These are phyloP conservation scores for Phlebiopsis gigantea DNA, from an alignment of 768 basidiomycete species.

Conservation along the genomic window DNA sequence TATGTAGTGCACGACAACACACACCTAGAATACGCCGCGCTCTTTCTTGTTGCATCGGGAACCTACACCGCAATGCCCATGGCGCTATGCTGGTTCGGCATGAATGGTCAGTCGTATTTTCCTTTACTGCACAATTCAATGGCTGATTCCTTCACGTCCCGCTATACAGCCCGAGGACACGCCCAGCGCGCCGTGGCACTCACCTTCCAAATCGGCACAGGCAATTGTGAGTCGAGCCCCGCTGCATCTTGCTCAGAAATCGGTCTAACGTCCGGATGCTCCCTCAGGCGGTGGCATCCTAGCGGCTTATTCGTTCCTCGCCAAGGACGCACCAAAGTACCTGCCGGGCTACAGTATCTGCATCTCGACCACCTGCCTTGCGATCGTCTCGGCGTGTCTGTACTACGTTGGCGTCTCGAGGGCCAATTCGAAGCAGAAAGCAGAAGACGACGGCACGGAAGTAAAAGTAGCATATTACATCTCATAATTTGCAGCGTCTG, in stretches of 20 bases:
- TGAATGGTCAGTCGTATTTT: slow-evolving; percentile 14
- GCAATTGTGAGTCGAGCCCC: not conserved
- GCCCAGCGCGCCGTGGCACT: not conserved
- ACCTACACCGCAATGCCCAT: slow-evolving; percentile 18
- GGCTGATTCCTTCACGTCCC: not conserved
- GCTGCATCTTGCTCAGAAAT: not conserved
- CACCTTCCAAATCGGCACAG: not conserved
- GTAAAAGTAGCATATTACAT: not conserved
- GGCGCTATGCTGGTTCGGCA: slow-evolving; percentile 19
- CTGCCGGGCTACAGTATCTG: slow-evolving; percentile 20
- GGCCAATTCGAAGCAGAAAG: slow-evolving; percentile 17
- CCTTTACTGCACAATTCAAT: no score
- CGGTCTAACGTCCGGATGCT: no score
- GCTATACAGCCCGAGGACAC: not conserved
- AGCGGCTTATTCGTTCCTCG: slow-evolving; percentile 20
- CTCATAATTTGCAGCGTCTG: not conserved
- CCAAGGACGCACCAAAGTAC: slow-evolving; percentile 21
- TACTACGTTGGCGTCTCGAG: slow-evolving; percentile 12
- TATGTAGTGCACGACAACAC: slow-evolving; percentile 13
- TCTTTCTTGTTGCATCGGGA: slow-evolving; percentile 18
- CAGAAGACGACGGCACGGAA: not conserved
- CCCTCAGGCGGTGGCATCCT: slow-evolving; percentile 24
- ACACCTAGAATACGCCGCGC: slow-evolving; percentile 17
- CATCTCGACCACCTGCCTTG: slow-evolving; percentile 18
- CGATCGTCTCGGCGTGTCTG: slow-evolving; percentile 10